These are phyloP conservation scores for Bauhinia variegata DNA, from an alignment of 306 rosid genomes.

Conservation along the genomic window DNA sequence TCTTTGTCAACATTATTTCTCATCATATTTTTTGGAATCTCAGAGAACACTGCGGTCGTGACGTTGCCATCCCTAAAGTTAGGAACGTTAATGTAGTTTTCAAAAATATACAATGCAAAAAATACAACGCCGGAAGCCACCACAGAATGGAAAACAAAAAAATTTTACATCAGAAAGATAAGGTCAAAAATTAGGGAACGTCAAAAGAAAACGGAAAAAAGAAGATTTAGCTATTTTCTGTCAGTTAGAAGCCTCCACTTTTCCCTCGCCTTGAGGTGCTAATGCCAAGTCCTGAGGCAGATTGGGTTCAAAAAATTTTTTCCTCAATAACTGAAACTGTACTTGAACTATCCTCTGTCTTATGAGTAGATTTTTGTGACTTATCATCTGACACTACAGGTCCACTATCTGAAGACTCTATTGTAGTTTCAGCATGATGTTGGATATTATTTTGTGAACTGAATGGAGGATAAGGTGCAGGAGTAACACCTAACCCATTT, in stretches of 20 bases:
- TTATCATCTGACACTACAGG: slow-evolving; percentile 45
- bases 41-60: slow-evolving; percentile 24
- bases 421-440: slow-evolving; percentile 45
- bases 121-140: slow-evolving; percentile 1
- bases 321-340: slow-evolving; percentile 46
- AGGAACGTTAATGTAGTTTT: slow-evolving; percentile 15
- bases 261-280: slow-evolving; percentile 45
- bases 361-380: slow-evolving; percentile 34
- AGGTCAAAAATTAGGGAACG: not conserved
- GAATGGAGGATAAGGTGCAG: slow-evolving; percentile 46
- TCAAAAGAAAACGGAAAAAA: not conserved
- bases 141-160: slow-evolving; percentile 18
- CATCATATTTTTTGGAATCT: slow-evolving; percentile 25
- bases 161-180: slow-evolving; percentile 31
- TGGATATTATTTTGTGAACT: slow-evolving; percentile 46
- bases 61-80: slow-evolving; percentile 17
- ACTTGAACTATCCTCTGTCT: slow-evolving; percentile 43
- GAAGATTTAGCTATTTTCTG: slow-evolving; percentile 24
- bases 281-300: slow-evolving; percentile 51
- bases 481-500: slow-evolving; percentile 65
- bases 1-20: slow-evolving; percentile 1
- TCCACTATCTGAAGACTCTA: slow-evolving; percentile 46
- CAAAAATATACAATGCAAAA: too few species aligned
- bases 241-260: slow-evolving; percentile 38
- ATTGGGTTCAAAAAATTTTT: slow-evolving; percentile 49